A percentile compares a stretch with the other conserved stretches of the same genome.
Conservation (phyloP, 371 early-diverging fungal genomes). For the Batrachochytrium dendrobatidis region DNA sequence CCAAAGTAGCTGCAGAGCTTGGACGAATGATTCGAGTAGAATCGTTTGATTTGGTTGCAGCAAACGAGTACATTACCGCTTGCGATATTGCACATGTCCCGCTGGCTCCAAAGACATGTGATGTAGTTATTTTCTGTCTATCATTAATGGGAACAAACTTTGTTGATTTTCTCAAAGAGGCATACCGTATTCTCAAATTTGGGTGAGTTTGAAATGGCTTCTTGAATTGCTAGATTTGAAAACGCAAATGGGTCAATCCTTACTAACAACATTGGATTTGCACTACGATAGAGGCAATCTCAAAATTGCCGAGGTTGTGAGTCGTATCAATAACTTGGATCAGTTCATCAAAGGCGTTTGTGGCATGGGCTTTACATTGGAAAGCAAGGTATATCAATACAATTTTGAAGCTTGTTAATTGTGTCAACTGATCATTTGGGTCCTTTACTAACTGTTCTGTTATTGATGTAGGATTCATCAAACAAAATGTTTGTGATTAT, state of each 20-base stretch:
- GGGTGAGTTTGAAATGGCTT: conserved; percentile 61
- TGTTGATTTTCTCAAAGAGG: conserved; percentile 84
- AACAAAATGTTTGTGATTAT: conserved; percentile 92
- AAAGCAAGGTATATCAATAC: conserved; percentile 42
- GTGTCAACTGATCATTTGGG: background rate
- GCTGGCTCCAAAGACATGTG: conserved; percentile 60
- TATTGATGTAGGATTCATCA: conserved; percentile 27
- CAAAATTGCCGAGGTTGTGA: conserved; percentile 89
- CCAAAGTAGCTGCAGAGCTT: conserved; percentile 73
- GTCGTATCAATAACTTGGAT: conserved; percentile 74
- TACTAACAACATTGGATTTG: background rate
- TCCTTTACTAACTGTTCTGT: background rate
- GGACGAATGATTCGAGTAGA: conserved; percentile 42
- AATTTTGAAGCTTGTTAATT: background rate
- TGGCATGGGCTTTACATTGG: conserved; percentile 65
- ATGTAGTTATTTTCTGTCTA: conserved; percentile 91
- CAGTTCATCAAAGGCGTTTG: conserved; percentile 67
- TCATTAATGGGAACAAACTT: conserved; percentile 97
- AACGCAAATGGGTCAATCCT: no score
- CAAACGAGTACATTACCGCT: conserved; percentile 76
- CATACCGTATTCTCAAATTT: conserved; percentile 77
- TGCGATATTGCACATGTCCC: conserved; percentile 92
- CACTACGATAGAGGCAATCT: conserved; percentile 63
- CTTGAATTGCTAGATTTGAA: background rate
- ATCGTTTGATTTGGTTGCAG: conserved; percentile 91